Evolutionary conservation across 129 eudicot species (phyloP), one percentile per base, ranked within the genome.

Genomic region (Chrysanthemum makinoi): DNA sequence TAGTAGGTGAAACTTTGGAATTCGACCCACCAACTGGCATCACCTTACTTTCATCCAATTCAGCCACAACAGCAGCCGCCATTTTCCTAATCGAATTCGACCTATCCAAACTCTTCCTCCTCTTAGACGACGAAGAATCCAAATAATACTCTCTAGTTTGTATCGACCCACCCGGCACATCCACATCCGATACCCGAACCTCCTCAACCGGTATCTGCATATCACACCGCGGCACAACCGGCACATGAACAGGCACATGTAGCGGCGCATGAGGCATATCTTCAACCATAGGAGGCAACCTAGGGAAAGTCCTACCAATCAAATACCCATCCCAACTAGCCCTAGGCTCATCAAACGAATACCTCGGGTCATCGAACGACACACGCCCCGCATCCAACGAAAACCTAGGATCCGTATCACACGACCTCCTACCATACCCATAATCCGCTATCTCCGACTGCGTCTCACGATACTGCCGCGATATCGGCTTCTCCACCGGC

Each of bases 261-360:
- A 77, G 80, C 6, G 66, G 69, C 18, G 16, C 69, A 43, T 64
- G 57, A 1, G 93, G 91, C 24, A 66, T 75, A 64, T 88, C 91
- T 65, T 89, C 97, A 60, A 91, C 84, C 96, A 91, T 91, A 0
- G 97, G 96, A 6, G 96, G 89, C 20, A 90, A 77, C 48, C 89
- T 76, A 3, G 96, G 81, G 35, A 89, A 84, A 11, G 74, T 81
- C 77, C 85, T 76, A 13, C 96, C 98, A 14, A 81, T 83, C 68
- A 91, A 54, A 51, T 86, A 80, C 4, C 98, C 98, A 61, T 91
- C 98, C 98, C 98, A 92, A n/a, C 89, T 83, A 65, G 98, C 98
- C 39, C 98, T 80, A 76, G 98, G 98, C 69, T 92, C 95, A 17
- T 92, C 98, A 60, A 92, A 85, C 10, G 98, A 92, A 43, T 83